A percentile compares a stretch with the other conserved stretches of the same genome.
These are phyloP conservation scores for Coleophoma crateriformis DNA, from an alignment of 2,329 filamentous ascomycete species.

Conservation along the genomic window DNA sequence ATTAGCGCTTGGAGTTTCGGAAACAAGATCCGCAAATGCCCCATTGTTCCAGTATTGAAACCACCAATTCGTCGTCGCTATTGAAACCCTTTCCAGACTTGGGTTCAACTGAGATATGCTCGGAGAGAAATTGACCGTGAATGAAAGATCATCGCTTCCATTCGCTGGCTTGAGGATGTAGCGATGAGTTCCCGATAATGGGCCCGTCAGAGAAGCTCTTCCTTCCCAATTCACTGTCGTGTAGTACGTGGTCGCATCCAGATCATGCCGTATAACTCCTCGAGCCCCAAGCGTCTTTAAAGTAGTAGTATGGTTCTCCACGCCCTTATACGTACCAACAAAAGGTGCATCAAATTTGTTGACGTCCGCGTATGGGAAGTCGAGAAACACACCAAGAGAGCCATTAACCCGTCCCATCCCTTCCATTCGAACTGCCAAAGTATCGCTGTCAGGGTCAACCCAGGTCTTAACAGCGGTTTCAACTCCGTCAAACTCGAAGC, in stretches of 20 bases:
- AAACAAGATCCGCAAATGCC: conserved; percentile 35
- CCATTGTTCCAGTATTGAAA: conserved; percentile 28
- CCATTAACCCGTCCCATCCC: conserved; percentile 28
- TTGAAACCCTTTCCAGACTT: background rate
- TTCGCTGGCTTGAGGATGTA: conserved; percentile 12
- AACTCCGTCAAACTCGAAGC: conserved; percentile 26
- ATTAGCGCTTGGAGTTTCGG: conserved; percentile 25
- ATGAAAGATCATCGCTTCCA: conserved; percentile 1
- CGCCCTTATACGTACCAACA: conserved; percentile 27
- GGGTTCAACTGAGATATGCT: background rate
- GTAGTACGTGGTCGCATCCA: conserved; percentile 33
- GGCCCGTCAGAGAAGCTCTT: conserved; percentile 9
- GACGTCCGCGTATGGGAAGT: conserved; percentile 35
- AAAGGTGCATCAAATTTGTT: conserved; percentile 39
- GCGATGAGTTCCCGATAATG: conserved; percentile 10
- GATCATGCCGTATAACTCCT: conserved; percentile 30
- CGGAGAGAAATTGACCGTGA: conserved; percentile 14
- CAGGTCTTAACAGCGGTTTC: conserved; percentile 30
- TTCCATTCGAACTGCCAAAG: conserved; percentile 30
- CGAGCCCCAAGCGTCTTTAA: conserved; percentile 7
- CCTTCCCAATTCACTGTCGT: conserved; percentile 19
- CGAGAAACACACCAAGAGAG: conserved; percentile 31
- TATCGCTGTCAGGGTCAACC: conserved; percentile 33
- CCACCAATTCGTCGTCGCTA: conserved; percentile 14
- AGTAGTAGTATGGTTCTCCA: conserved; percentile 31